Evolutionary conservation across 768 basidiomycete species (phyloP), one percentile per base, ranked within the genome.

Genomic region (Pleurotus giganteus): DNA sequence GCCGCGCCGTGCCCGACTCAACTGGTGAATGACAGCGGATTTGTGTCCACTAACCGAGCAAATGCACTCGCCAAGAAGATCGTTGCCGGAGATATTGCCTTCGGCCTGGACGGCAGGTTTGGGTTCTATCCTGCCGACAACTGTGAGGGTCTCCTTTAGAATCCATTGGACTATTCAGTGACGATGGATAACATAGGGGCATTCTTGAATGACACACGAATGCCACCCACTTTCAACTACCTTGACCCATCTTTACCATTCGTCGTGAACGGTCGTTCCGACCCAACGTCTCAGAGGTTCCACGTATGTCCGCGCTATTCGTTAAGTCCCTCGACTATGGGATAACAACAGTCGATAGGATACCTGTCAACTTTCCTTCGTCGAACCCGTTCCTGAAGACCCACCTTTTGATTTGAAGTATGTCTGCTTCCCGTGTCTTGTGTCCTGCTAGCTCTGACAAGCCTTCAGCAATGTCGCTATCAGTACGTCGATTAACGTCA

Each of bases 1-100:
- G n/a, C n/a, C n/a, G n/a, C n/a, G n/a, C n/a, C n/a, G n/a, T n/a
- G n/a, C n/a, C n/a, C n/a, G n/a, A n/a, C n/a, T n/a, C n/a, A 21
- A 52, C 19, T 50, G 13, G 19, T 36, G 9, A n/a, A 32, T 27
- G 19, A 15, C 55, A 85, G 83, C 3, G 83, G 84, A 3, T 86
- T 84, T 66, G 72, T 80, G 47, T 80, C 83, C 2, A 77, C 76
- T 7, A 69, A 66, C 23, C 78, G 84, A 23, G 83, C 75, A 6
- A 84, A 80, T 58, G 69, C 76, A 4, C 74, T 86, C 4, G 84
- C 85, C 2, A 75, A 80, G 58, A 84, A 82, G 65, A 82, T 86
- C 36, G 68, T 85, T 8, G 73, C 73, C 11, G 72, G 75, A 2
- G 77, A 79, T 59, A 83, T 86, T 41, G 71, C 67, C 2, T 67